phyloP scores from a whole-genome alignment of 805 yeast genomes.

The Zygotorulaspora florentina region DNA sequence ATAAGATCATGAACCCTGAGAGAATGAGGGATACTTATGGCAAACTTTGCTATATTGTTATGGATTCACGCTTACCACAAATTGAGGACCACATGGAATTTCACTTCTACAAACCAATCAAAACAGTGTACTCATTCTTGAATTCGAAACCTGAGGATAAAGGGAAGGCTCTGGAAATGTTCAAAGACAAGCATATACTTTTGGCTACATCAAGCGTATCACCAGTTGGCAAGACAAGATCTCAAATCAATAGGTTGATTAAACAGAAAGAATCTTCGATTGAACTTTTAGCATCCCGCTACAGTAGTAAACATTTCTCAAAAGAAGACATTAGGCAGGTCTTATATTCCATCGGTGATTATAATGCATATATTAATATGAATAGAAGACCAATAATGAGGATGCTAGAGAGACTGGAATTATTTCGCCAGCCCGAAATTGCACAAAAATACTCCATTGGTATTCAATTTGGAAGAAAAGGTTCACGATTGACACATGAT shows the following conservation, averaged over 20 bases:
- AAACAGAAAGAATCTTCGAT: constrained; percentile 66
- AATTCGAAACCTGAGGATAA: constrained; percentile 38
- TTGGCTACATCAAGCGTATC: constrained; percentile 66
- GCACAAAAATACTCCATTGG: constrained; percentile 48
- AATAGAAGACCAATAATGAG: constrained; percentile 64
- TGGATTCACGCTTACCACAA: constrained; percentile 77
- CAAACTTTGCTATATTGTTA: constrained; percentile 74
- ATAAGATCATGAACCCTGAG: constrained; percentile 82
- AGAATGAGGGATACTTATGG: constrained; percentile 76
- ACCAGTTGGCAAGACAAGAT: constrained; percentile 53
- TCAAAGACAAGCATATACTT: constrained; percentile 55
- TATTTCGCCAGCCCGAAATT: constrained; percentile 44
- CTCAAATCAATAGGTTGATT: constrained; percentile 54
- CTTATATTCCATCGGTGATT: constrained; percentile 74
- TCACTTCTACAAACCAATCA: constrained; percentile 67
- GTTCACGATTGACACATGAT: constrained; percentile 69
- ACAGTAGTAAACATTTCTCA: constrained; percentile 40
- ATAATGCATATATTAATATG: constrained; percentile 64
- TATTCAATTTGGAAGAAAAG: constrained; percentile 60
- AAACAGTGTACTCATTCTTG: constrained; percentile 52
- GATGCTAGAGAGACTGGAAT: constrained; percentile 51
- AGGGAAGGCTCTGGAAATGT: constrained; percentile 39
- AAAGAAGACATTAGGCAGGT: constrained; percentile 68
- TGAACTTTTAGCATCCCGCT: constrained; percentile 51
- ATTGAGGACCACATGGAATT: constrained; percentile 68